phyloP scores from a whole-genome alignment of 148 eudicot species.

The Nepenthes mirabilis region DNA sequence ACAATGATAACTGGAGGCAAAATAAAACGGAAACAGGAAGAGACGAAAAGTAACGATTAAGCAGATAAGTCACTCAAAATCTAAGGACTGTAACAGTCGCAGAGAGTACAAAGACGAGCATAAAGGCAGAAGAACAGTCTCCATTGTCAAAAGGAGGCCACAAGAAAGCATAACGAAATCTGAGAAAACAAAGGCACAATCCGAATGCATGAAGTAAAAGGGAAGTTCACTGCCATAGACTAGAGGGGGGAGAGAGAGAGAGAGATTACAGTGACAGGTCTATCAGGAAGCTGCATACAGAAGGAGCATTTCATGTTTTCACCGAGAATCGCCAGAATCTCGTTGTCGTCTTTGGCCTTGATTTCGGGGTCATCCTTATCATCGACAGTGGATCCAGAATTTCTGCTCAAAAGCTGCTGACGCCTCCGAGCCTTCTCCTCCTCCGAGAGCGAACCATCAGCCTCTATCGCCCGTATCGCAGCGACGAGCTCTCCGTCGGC shows the following conservation, averaged over 20 bases:
- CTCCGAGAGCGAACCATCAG: constrained; percentile 47
- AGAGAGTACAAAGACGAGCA: not conserved
- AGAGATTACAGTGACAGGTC: constrained; percentile 70
- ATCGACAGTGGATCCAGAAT: constrained; percentile 9
- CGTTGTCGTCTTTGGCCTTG: constrained; percentile 17
- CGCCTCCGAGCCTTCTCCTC: constrained; percentile 53
- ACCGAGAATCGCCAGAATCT: constrained; percentile 36
- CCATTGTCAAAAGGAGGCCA: too few relatives aligned
- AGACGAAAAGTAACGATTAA: too few relatives aligned
- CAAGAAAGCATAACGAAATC: not conserved
- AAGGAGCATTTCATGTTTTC: constrained; percentile 55
- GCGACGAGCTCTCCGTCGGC: constrained; percentile 27
- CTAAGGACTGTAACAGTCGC: too few relatives aligned
- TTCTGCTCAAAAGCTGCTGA: constrained; percentile 54
- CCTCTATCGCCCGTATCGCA: constrained; percentile 52
- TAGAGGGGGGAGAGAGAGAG: not conserved
- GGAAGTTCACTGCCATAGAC: too few relatives aligned
- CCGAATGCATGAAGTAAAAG: too few relatives aligned
- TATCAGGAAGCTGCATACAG: constrained; percentile 78
- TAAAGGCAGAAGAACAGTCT: not conserved
- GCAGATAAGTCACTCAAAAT: too few relatives aligned
- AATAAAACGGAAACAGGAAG: too few relatives aligned
- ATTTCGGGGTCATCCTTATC: constrained; percentile 3
- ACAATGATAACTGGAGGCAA: too few relatives aligned
- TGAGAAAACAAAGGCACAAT: too few relatives aligned